Percentiles rank a stretch among this genome's conserved stretches.
These are phyloP conservation scores for Aspergillus heteromorphus DNA, from an alignment of 495 filamentous ascomycete species.

Conservation along the genomic window DNA sequence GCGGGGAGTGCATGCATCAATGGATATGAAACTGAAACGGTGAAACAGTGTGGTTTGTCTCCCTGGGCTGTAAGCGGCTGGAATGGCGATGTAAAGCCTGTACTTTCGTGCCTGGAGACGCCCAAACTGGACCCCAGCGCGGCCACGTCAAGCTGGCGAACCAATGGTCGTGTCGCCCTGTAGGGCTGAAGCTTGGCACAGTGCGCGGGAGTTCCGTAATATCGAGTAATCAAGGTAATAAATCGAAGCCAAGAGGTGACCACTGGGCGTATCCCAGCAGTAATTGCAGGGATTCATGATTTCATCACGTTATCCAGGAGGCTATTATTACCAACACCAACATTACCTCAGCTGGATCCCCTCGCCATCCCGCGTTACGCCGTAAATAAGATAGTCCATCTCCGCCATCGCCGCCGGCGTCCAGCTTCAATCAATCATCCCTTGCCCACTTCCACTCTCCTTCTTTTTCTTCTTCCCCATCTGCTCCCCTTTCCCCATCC, in stretches of 20 bases:
- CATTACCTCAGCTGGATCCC: too few relatives aligned
- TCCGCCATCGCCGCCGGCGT: neutral
- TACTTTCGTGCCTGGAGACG: neutral
- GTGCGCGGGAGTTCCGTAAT: neutral
- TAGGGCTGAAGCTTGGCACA: slow-evolving; percentile 20
- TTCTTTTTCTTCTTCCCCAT: neutral
- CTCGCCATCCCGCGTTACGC: neutral
- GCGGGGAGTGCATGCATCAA: too few relatives aligned
- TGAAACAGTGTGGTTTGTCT: too few relatives aligned
- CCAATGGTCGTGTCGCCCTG: slow-evolving; percentile 9
- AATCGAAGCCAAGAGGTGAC: neutral
- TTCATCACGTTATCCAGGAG: too few relatives aligned
- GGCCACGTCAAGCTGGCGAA: neutral
- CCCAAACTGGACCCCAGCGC: neutral
- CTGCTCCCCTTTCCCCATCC: neutral
- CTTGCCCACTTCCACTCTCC: slow-evolving; percentile 1
- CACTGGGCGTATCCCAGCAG: neutral
- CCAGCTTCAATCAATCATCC: neutral
- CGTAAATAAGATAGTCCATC: neutral
- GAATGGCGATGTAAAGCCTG: too few relatives aligned
- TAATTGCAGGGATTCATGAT: neutral
- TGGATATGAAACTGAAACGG: too few relatives aligned
- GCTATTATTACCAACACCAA: too few relatives aligned
- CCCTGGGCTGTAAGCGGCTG: too few relatives aligned
- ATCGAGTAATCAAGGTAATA: neutral